Evolutionary conservation across 192 early-diverging fungal genomes (phyloP), one percentile per base, ranked within the genome.

Genomic region (Chytriomyces sp.): DNA sequence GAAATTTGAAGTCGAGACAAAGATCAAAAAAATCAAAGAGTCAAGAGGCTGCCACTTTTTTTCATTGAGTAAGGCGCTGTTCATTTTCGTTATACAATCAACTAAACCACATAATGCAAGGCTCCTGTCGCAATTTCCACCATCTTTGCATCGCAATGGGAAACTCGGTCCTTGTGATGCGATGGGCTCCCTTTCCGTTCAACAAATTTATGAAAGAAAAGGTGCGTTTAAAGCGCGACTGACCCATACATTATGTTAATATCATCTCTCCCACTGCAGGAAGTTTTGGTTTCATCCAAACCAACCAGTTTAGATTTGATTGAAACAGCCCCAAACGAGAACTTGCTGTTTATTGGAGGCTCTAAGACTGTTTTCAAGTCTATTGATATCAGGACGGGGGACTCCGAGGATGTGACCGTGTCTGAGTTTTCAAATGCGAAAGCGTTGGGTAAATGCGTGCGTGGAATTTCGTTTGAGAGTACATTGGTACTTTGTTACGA

Each of bases 161-260:
- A 7, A 80, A 83, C 43, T 77, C 77, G 8, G 66, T 88, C 13
- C 49, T 80, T 8, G 74, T 88, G 5, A 62, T 84, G 79, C 83
- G 83, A 75, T 89, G 85, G 85, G 85, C 87, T 16, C 79, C 81
- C n/a, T 85, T 86, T 65, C 87, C 87, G 10, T 85, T 83, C 67
- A 88, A 88, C 69, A 86, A 80, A 57, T 89, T 89, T 63, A 86
- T 89, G 86, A 84, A 82, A 61, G 43, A 86, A 16, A 86, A 86
- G 70, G 86, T 84, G 75, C 43, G 18, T 11, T 76, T 63, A 63
- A 49, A 28, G 45, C 28, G 43, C 75, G 53, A 57, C 13, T 13
- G 35, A 35, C 35, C 23, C 26, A 18, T n/a, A 3, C 26, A 16
- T 20, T 23, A 43, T 24, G 46, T 35, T 43, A 43, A 57, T 57